A percentile compares a stretch with the other conserved stretches of the same genome.
These are phyloP conservation scores for Acorus gramineus DNA, from an alignment of 106 monocot species.

Conservation along the genomic window DNA sequence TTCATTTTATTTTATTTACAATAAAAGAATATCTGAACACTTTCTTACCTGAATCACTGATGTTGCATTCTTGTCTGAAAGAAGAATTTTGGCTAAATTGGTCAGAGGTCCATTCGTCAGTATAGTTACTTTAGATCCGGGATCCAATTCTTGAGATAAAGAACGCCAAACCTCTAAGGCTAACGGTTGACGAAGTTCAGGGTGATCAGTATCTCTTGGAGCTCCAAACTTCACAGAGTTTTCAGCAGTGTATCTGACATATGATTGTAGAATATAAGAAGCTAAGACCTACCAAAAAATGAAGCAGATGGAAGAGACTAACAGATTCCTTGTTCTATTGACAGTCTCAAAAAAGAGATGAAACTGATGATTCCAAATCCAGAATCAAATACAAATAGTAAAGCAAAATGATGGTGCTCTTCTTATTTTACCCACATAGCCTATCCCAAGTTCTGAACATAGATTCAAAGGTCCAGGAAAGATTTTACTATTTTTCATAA, in stretches of 20 bases:
- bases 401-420: not conserved
- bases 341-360: too few species aligned
- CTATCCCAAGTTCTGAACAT: too few species aligned
- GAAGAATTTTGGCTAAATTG: conserved; percentile 69
- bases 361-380: too few species aligned
- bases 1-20: too few species aligned
- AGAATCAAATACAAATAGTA: not conserved
- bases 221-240: conserved; percentile 61
- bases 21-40: not conserved
- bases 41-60: conserved; percentile 52
- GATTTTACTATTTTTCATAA: too few species aligned
- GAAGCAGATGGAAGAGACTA: not conserved
- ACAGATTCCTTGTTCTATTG: too few species aligned
- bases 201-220: conserved; percentile 59
- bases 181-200: conserved; percentile 52
- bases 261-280: not conserved
- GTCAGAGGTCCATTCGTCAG: conserved; percentile 86
- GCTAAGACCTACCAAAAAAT: not conserved
- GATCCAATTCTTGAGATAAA: conserved; percentile 16
- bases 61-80: conserved; percentile 38
- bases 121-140: conserved; percentile 45
- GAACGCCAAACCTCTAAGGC: conserved; percentile 69
- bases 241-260: conserved; percentile 52
- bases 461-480: too few species aligned
- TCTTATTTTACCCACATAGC: not conserved